Evolutionary conservation across 257 asterid genomes (phyloP).

Genomic region (Salvia rosmarinus): DNA sequence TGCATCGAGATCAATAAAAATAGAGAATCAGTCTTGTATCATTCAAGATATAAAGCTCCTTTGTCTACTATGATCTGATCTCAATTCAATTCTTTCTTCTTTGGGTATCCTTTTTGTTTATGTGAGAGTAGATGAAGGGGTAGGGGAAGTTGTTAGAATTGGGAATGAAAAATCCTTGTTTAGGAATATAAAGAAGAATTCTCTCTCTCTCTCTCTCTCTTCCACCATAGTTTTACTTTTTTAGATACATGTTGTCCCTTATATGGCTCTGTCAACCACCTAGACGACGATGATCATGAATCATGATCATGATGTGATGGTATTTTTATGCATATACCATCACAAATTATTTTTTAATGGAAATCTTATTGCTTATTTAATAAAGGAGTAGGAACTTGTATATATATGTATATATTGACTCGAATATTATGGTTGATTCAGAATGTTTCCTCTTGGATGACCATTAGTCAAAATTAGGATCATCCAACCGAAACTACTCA

Average conservation of each 20-base stretch:
- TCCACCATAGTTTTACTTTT: constrained; percentile 32
- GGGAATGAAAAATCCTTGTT: constrained; percentile 72
- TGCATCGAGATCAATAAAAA: constrained; percentile 31
- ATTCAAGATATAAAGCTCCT: constrained; percentile 1
- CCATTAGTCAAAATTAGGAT: constrained; percentile 28
- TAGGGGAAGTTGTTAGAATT: constrained; percentile 71
- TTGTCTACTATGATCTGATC: constrained; percentile 29
- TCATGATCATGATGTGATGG: constrained; percentile 19
- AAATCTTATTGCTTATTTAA: background rate
- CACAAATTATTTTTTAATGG: background rate
- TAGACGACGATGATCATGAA: constrained; percentile 14
- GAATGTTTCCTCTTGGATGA: constrained; percentile 33
- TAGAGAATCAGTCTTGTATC: too few relatives aligned
- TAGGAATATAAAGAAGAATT: constrained; percentile 57
- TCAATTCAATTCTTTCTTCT: background rate
- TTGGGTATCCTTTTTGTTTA: background rate
- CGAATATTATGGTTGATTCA: constrained; percentile 18
- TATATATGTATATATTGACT: background rate
- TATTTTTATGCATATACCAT: background rate
- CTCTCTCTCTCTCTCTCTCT: constrained; percentile 42
- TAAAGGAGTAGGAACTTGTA: constrained; percentile 29
- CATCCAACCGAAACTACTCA: constrained; percentile 11
- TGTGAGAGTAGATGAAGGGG: constrained; percentile 51
- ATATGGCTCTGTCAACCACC: constrained; percentile 34
- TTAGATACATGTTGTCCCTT: constrained; percentile 31